phyloP scores from a whole-genome alignment of 202 grass and related monocot genomes.

The Zizania palustris region DNA sequence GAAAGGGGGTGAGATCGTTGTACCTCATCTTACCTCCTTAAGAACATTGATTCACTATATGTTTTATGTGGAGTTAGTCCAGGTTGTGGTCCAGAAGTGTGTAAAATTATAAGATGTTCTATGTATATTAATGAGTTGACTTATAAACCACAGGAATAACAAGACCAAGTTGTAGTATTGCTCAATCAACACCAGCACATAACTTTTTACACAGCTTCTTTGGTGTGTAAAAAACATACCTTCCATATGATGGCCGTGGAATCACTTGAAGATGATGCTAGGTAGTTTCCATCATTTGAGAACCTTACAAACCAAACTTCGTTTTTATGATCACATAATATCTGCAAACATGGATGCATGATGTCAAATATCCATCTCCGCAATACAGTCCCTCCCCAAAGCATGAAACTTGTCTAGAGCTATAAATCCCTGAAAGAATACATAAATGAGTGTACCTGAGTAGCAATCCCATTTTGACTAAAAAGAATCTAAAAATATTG shows the following conservation, averaged over 20 bases:
- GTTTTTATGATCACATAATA: conserved; percentile 87
- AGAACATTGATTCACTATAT: not conserved
- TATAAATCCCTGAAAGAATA: conserved; percentile 37
- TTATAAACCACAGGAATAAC: conserved; percentile 31
- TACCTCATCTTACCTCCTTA: too few species aligned
- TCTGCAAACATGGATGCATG: conserved; percentile 70
- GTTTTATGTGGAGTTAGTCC: not conserved
- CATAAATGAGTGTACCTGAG: conserved; percentile 39
- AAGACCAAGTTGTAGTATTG: conserved; percentile 25
- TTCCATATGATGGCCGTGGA: conserved; percentile 95
- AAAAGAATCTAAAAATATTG: conserved; percentile 10
- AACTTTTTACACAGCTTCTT: conserved; percentile 10
- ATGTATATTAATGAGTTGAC: not conserved
- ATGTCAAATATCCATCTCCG: conserved; percentile 48
- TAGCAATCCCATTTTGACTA: conserved; percentile 1
- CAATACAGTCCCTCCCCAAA: conserved; percentile 35
- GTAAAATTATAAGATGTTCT: conserved; percentile 1
- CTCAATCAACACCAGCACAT: conserved; percentile 18
- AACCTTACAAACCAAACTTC: conserved; percentile 99
- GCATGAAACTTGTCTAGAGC: conserved; percentile 38
- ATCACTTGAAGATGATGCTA: conserved; percentile 92
- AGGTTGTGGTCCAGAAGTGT: conserved; percentile 7
- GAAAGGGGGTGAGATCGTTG: too few species aligned
- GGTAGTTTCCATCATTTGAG: conserved; percentile 85
- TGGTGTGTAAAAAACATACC: conserved; percentile 49